These are phyloP conservation scores for Paracorniculantispora psalliotae DNA, from an alignment of 2,329 filamentous ascomycete genomes.

Conservation along the genomic window DNA sequence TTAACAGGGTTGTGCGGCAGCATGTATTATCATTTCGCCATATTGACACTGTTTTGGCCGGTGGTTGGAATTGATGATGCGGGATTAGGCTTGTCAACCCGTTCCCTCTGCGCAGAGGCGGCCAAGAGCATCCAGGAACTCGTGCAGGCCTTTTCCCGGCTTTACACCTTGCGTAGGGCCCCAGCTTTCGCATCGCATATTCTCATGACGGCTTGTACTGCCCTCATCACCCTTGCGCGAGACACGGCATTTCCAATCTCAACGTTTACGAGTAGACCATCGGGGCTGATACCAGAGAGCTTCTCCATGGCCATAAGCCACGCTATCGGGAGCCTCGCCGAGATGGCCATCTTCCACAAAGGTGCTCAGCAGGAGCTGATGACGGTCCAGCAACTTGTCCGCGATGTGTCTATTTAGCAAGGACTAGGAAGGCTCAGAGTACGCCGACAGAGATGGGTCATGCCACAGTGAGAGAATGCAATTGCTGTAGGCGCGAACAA, in stretches of 20 bases:
- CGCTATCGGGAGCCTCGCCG: neutral
- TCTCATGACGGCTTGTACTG: conserved; percentile 52
- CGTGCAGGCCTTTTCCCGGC: conserved; percentile 49
- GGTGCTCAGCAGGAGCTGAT: neutral
- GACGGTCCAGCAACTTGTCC: neutral
- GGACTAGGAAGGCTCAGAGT: neutral
- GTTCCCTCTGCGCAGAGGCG: conserved; percentile 60
- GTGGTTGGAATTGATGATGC: conserved; percentile 41
- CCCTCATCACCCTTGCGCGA: conserved; percentile 48
- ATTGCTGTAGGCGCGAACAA: neutral
- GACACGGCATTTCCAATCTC: conserved; percentile 20
- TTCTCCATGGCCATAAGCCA: neutral
- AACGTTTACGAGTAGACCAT: neutral
- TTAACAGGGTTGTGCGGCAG: conserved; percentile 29
- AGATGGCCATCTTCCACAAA: neutral
- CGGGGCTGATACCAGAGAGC: neutral
- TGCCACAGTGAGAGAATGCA: too few species aligned
- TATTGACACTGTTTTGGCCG: conserved; percentile 67
- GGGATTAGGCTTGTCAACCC: conserved; percentile 58
- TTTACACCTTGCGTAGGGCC: conserved; percentile 53
- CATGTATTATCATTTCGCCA: conserved; percentile 66
- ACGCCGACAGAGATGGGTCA: too few species aligned
- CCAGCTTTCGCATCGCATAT: conserved; percentile 58
- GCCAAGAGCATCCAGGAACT: conserved; percentile 55
- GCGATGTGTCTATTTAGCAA: neutral